Conservation (phyloP, 139 green algal species). For the Micractinium sp. region DNA sequence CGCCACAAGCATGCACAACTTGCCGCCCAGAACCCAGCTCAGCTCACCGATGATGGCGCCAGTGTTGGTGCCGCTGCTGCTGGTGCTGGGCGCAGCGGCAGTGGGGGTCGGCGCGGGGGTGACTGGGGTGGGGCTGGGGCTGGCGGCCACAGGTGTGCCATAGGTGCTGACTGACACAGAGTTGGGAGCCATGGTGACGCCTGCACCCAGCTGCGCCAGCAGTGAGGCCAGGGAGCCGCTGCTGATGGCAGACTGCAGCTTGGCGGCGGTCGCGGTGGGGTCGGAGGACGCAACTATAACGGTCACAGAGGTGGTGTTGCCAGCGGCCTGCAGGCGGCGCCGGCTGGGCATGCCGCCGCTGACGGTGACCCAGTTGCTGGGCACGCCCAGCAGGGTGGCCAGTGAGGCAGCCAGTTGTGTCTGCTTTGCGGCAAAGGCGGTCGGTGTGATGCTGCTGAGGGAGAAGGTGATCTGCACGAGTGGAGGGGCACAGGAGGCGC, state of each 20-base stretch:
- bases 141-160: too few species aligned
- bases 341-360: not conserved
- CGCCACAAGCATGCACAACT: not conserved
- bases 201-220: not conserved
- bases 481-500: too few species aligned
- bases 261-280: not conserved
- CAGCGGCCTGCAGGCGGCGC: slow-evolving; percentile 7
- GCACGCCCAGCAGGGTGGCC: not conserved
- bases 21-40: not conserved
- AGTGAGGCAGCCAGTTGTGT: not conserved
- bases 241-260: not conserved
- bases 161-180: not conserved
- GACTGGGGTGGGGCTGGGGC: not conserved
- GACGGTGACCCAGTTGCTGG: not conserved
- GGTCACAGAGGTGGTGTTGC: not conserved
- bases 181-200: not conserved
- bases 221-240: not conserved
- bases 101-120: not conserved
- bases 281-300: not conserved
- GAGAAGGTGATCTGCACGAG: not conserved
- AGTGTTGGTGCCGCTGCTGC: not conserved
- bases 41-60: slow-evolving; percentile 2
- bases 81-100: not conserved
- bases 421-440: not conserved
- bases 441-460: not conserved